These are phyloP conservation scores for Myxozyma neotropica DNA, from an alignment of 805 yeast genomes.

Conservation along the genomic window DNA sequence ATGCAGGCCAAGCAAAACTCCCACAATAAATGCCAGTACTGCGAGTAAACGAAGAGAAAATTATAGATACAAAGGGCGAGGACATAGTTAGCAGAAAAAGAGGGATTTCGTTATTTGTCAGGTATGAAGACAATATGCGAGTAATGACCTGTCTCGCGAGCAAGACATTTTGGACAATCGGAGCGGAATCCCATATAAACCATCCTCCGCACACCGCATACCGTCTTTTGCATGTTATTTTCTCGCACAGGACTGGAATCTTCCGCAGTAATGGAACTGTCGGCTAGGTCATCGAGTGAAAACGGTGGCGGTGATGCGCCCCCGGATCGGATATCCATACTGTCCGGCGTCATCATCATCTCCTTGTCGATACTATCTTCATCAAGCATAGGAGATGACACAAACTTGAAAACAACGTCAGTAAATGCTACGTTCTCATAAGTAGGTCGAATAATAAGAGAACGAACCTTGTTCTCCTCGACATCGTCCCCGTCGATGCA, in stretches of 20 bases:
- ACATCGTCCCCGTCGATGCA: background rate
- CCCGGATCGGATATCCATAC: background rate
- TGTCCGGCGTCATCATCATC: conserved; percentile 14
- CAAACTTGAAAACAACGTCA: background rate
- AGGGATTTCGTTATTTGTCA: background rate
- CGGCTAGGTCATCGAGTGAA: conserved; percentile 3
- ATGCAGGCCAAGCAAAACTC: no score
- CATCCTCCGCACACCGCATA: background rate
- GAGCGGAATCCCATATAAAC: conserved; percentile 29
- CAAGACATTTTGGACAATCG: conserved; percentile 29
- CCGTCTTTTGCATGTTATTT: background rate
- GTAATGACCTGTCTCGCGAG: conserved; percentile 26
- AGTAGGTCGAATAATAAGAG: background rate
- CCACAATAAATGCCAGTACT: background rate
- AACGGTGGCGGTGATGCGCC: conserved; percentile 2
- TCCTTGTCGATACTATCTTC: background rate
- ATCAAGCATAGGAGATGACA: background rate
- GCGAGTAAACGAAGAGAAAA: background rate
- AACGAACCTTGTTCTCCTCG: background rate
- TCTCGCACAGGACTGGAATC: no score
- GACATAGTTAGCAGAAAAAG: background rate
- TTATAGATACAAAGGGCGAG: background rate
- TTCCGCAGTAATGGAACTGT: background rate
- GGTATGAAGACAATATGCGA: conserved; percentile 22
- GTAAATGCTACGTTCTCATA: background rate